Evolutionary conservation across 2,329 filamentous ascomycete species (phyloP).

Genomic region (Pleomassaria siparia): DNA sequence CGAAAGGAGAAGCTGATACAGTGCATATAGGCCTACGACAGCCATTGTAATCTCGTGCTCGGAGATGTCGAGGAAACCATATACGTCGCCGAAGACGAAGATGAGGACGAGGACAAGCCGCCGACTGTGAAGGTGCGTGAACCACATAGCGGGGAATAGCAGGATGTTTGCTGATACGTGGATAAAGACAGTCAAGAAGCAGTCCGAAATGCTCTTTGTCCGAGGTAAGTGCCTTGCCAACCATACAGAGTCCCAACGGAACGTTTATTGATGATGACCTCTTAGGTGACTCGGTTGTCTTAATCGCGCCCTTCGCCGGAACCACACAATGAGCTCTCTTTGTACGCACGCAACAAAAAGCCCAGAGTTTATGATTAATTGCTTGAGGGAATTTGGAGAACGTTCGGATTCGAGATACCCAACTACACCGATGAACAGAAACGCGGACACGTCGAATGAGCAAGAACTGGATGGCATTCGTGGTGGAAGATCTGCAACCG

Average conservation of each 20-base stretch:
- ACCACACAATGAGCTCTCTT: neutral
- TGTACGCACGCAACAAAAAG: neutral
- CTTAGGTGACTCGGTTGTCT: slow-evolving; percentile 53
- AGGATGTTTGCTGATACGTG: slow-evolving; percentile 1
- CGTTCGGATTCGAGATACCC: neutral
- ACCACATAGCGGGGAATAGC: neutral
- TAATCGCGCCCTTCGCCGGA: slow-evolving; percentile 44
- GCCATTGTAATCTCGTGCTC: slow-evolving; percentile 94
- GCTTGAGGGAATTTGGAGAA: neutral
- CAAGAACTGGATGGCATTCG: neutral
- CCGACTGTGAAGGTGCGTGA: slow-evolving; percentile 8
- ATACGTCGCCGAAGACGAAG: slow-evolving; percentile 87
- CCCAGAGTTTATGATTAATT: neutral
- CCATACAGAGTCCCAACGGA: neutral
- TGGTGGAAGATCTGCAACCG: too few species aligned
- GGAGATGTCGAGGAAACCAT: slow-evolving; percentile 98
- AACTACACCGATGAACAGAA: neutral
- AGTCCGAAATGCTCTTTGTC: slow-evolving; percentile 98
- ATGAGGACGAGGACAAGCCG: slow-evolving; percentile 65
- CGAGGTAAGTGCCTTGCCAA: slow-evolving; percentile 63
- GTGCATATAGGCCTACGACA: slow-evolving; percentile 81
- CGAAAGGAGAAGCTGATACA: slow-evolving; percentile 9
- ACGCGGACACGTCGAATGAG: neutral
- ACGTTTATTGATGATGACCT: neutral
- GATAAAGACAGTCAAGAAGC: slow-evolving; percentile 83